Evolutionary conservation across 129 eudicot genomes (phyloP), one percentile per base, ranked within the genome.

Genomic region (Ambrosia trifida): DNA sequence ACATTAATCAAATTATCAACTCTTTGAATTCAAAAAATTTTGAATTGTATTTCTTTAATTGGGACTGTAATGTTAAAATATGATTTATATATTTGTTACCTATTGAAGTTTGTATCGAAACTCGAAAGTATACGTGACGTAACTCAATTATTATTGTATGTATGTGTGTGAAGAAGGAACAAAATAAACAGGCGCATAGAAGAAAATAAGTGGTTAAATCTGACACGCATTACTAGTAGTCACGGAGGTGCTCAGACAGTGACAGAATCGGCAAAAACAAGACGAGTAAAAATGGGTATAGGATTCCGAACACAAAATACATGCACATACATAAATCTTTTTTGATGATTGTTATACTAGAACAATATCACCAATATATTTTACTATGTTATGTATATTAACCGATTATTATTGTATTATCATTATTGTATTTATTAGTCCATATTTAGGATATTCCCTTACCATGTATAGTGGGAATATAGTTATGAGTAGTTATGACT

Each of bases 221-320:
- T 61, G 81, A 69, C 72, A 77, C 66, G 41, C 24, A 60, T 17
- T 28, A 63, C 36, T 46, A 72, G 72, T 70, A 78, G 81, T 78
- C 81, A 78, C 81, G 81, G 81, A 78, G 77, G 77, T 63, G 76
- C 66, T 43, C 63, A 5, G 76, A 71, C 40, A 51, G 11, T 14
- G 60, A 63, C 72, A 4, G 72, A 64, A 70, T 78, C 52, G 77
- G 72, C 2, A 70, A 78, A 63, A 62, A 70, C 72, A 70, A 78
- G 81, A 72, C 79, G 43, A 45, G 14, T 43, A 43, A 36, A 14
- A 72, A 3, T 51, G 16, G 5, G 53, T 68, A 68, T 69, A 68
- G 54, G 80, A 68, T 76, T 76, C 78, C 64, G 28, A 38, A 74
- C 68, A 40, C 38, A 50, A 45, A 44, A 31, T 44, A 52, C 64